These are phyloP conservation scores for Kalanchoe fedtschenkoi DNA, from an alignment of 164 flowering plant species.

Conservation along the genomic window DNA sequence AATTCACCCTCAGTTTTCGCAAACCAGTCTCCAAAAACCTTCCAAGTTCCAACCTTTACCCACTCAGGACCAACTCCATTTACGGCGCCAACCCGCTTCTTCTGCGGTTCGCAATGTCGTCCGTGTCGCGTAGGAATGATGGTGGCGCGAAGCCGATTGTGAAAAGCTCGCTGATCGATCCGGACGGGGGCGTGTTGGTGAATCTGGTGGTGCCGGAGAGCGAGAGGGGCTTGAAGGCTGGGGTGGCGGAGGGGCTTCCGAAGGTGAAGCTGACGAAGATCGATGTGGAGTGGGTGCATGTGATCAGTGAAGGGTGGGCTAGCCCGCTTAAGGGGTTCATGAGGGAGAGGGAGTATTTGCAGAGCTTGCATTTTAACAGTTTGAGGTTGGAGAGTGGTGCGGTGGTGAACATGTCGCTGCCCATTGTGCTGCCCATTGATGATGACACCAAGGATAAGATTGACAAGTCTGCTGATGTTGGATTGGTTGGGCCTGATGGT, in stretches of 20 bases:
- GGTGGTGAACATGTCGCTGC: constrained; percentile 91
- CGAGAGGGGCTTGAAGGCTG: constrained; percentile 30
- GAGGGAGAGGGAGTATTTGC: constrained; percentile 88
- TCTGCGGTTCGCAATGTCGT: constrained; percentile 17
- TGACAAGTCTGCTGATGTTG: constrained; percentile 44
- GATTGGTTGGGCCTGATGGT: constrained; percentile 45
- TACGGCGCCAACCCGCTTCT: constrained; percentile 25
- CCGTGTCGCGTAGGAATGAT: constrained; percentile 3
- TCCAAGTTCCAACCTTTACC: constrained; percentile 1
- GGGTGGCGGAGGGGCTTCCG: constrained; percentile 52
- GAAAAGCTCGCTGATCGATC: constrained; percentile 77
- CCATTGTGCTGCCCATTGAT: constrained; percentile 78
- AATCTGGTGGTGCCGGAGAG: constrained; percentile 67
- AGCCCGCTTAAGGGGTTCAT: constrained; percentile 87
- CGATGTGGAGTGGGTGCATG: constrained; percentile 91
- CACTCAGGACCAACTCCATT: constrained; percentile 26
- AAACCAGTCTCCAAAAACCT: constrained; percentile 4
- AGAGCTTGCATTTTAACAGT: constrained; percentile 81
- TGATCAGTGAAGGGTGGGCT: constrained; percentile 93
- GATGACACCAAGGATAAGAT: constrained; percentile 52
- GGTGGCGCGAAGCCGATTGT: constrained; percentile 13
- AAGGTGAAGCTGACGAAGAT: constrained; percentile 45
- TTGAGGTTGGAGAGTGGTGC: constrained; percentile 49
- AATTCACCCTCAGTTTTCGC: constrained; percentile 6
- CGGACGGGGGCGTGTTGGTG: constrained; percentile 77